phyloP scores from a whole-genome alignment of 495 filamentous ascomycete species.

The Daldinia grandis region DNA sequence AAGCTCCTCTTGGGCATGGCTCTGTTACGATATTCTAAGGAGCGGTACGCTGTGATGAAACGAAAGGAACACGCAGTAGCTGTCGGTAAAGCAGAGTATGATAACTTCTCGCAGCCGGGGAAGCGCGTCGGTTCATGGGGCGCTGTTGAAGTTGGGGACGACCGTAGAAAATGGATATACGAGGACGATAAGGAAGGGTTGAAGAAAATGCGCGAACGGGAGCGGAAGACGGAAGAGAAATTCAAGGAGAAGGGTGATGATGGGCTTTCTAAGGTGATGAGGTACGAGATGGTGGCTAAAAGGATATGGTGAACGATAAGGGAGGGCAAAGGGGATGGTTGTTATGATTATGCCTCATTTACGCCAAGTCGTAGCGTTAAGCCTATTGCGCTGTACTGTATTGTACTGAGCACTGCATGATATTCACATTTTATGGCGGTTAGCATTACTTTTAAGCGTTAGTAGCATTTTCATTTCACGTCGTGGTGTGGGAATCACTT shows the following conservation, averaged over 20 bases:
- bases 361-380: neutral
- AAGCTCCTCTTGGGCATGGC: conserved; percentile 88
- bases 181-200: conserved; percentile 80
- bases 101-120: conserved; percentile 71
- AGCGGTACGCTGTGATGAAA: conserved; percentile 83
- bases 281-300: conserved; percentile 95
- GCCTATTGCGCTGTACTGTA: neutral
- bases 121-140: conserved; percentile 83
- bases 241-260: conserved; percentile 62
- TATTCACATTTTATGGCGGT: conserved; percentile 22
- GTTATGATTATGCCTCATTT: neutral
- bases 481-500: neutral
- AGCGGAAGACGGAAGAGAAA: conserved; percentile 64
- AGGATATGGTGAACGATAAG: conserved; percentile 75
- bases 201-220: conserved; percentile 72
- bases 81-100: conserved; percentile 55
- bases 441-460: conserved; percentile 18
- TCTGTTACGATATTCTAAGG: conserved; percentile 75
- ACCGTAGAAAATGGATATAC: conserved; percentile 87
- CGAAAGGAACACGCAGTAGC: conserved; percentile 64
- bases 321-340: neutral
- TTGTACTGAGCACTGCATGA: conserved; percentile 5
- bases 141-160: conserved; percentile 86
- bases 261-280: conserved; percentile 72
- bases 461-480: conserved; percentile 31